Evolutionary conservation across 1,284 basidiomycete species (phyloP).

Genomic region (Trichosporon ovoides): DNA sequence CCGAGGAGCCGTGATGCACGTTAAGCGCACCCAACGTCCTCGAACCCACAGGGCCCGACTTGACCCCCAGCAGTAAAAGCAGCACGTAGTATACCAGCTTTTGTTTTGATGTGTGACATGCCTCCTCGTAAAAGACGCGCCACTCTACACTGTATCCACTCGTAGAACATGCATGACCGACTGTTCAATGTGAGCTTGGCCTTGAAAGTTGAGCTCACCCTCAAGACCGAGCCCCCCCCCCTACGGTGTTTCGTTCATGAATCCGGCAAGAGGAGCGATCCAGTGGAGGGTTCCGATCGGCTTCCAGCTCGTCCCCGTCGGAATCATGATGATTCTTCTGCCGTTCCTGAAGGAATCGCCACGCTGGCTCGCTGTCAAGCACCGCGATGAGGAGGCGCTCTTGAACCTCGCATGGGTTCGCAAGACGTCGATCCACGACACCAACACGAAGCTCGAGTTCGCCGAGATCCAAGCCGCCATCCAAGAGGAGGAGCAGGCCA

Average conservation of each 20-base stretch:
- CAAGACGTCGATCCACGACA: constrained; percentile 52
- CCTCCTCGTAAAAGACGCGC: too few species aligned
- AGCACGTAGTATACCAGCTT: too few species aligned
- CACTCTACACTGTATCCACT: too few species aligned
- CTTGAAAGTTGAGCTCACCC: too few species aligned
- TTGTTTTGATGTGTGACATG: too few species aligned
- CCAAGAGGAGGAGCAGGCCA: constrained; percentile 49
- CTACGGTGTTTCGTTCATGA: constrained; percentile 37
- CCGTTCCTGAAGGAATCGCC: constrained; percentile 56
- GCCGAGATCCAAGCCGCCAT: constrained; percentile 57
- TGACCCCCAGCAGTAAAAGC: too few species aligned
- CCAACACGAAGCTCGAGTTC: constrained; percentile 53
- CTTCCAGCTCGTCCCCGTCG: constrained; percentile 59
- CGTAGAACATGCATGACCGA: too few species aligned
- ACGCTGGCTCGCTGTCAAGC: constrained; percentile 58
- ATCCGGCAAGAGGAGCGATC: constrained; percentile 24
- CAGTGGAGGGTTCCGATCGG: constrained; percentile 46
- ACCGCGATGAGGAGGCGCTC: constrained; percentile 55
- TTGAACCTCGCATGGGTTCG: constrained; percentile 57
- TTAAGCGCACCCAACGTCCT: too few species aligned
- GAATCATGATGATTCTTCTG: constrained; percentile 67
- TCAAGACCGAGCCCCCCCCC: too few species aligned
- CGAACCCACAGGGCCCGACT: too few species aligned
- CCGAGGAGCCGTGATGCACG: too few species aligned
- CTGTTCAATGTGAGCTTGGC: too few species aligned